Percentiles rank a stretch among this genome's conserved stretches.
Evolutionary conservation across 2,329 filamentous ascomycete genomes (phyloP).

Genomic region (Diplodia scrobiculata): DNA sequence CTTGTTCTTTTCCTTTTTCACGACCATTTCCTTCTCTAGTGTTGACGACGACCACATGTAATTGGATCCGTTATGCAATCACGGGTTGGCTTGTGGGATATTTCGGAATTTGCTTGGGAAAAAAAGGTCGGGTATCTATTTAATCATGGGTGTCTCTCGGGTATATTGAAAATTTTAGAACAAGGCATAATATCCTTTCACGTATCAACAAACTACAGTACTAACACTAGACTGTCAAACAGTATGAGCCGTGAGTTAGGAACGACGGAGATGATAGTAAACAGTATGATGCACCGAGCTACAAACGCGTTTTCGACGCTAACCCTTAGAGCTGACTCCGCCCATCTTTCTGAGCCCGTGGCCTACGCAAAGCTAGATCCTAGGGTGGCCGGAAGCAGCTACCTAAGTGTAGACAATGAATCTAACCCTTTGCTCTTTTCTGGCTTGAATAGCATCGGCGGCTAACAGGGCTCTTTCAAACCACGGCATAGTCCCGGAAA

Average conservation of each 20-base stretch:
- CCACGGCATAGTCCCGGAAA: not conserved
- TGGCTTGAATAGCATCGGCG: not conserved
- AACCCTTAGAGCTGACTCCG: not conserved
- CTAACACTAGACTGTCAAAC: too few relatives aligned
- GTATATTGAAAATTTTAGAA: not conserved
- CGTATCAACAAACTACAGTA: not conserved
- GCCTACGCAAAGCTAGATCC: too few relatives aligned
- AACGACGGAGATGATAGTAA: not conserved
- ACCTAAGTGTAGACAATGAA: not conserved
- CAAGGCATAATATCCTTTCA: not conserved
- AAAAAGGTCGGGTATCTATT: not conserved
- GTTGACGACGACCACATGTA: constrained; percentile 19
- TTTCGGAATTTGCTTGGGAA: not conserved
- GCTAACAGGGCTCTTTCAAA: not conserved
- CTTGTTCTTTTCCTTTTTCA: constrained; percentile 1
- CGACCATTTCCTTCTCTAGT: not conserved
- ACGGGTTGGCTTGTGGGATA: constrained; percentile 2
- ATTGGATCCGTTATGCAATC: constrained; percentile 12
- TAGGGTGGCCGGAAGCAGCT: too few relatives aligned
- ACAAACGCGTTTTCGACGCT: not conserved
- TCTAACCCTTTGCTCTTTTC: not conserved
- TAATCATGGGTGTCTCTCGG: not conserved
- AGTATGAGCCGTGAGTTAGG: too few relatives aligned
- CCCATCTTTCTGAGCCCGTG: too few relatives aligned
- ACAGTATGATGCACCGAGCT: not conserved